A percentile compares a stretch with the other conserved stretches of the same genome.
These are phyloP conservation scores for Dendrobium huoshanense DNA, from an alignment of 106 monocot genomes.

Conservation along the genomic window DNA sequence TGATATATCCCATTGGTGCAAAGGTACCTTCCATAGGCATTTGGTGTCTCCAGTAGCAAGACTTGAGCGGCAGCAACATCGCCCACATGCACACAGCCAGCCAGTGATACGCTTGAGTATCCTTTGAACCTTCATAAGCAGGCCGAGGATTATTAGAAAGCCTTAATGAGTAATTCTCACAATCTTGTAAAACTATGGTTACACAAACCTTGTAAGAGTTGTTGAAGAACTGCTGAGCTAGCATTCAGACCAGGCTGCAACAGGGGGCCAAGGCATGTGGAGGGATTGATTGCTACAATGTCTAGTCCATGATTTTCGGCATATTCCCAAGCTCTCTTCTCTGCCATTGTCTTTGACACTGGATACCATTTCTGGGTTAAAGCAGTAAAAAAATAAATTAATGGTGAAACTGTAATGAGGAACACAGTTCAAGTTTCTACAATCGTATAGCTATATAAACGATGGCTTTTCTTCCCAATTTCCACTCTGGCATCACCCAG, in stretches of 20 bases:
- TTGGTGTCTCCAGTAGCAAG: slow-evolving; percentile 42
- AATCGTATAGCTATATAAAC: too few species aligned
- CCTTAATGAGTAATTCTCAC: background rate
- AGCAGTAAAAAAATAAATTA: too few species aligned
- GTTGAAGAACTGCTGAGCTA: slow-evolving; percentile 46
- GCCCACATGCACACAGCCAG: slow-evolving; percentile 48
- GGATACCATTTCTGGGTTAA: slow-evolving; percentile 64
- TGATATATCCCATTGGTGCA: slow-evolving; percentile 60
- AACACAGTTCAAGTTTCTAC: too few species aligned
- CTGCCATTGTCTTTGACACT: slow-evolving; percentile 65
- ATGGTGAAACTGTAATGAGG: too few species aligned
- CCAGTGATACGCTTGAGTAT: slow-evolving; percentile 52
- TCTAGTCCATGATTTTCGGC: slow-evolving; percentile 34
- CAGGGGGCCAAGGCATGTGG: slow-evolving; percentile 38
- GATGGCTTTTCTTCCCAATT: too few species aligned
- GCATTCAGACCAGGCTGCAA: slow-evolving; percentile 57
- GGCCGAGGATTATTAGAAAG: background rate
- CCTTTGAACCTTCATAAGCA: slow-evolving; percentile 27
- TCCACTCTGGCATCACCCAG: too few species aligned
- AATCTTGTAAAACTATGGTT: background rate
- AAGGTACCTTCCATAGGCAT: slow-evolving; percentile 37
- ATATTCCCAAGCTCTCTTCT: slow-evolving; percentile 41
- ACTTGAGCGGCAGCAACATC: slow-evolving; percentile 60
- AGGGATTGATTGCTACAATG: slow-evolving; percentile 44
- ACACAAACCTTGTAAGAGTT: slow-evolving; percentile 39